Base-by-base conservation (phyloP, 1,284 basidiomycete species). In the Tremellales sp. region DNA sequence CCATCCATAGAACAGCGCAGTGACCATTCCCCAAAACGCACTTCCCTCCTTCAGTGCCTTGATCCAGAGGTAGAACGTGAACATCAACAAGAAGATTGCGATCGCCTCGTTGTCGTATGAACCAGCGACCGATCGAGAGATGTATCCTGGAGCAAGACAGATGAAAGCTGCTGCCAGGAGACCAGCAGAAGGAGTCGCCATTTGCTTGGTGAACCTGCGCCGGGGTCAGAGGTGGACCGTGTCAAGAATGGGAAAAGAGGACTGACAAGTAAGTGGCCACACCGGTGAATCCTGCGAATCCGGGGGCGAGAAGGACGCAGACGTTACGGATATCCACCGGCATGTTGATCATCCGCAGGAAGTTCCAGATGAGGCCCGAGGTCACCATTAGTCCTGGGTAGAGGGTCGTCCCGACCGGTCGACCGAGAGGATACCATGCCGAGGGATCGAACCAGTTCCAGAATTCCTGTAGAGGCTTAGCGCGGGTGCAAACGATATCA, bases 391-490 rank as follows among this genome's bases (percentile, higher is more conserved):
- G 77, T 57, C 91, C 95, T 3, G 95, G 95, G 70, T 97, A 99
- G 64, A 98, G 87, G 9, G 95, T 98, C 38, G 94, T 94, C 46
- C 95, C 95, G 35, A 97, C 94, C 40, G 95, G 92, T 65, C 95
- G 87, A 39, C 95, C 95, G 2, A 99, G 83, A 12, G 95, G 95
- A 68, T 98, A 98, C 95, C 90, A 94, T 62, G 93, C 93, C 5
- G 95, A 95, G 27, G 93, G 91, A 74, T 99, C 95, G 71, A 98
- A 99, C 95, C 95, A 98, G 72, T 99, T 98, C 94, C 89, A 98
- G 75, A 93, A 98, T 83, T 86, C 92, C 91, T 91, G 62, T n/a
- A n/a, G n/a, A n/a, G n/a, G n/a, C n/a, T n/a, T n/a, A n/a, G n/a
- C n/a, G n/a, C n/a, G n/a, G 16, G 35, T 7, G 22, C 14, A 26